Base-by-base conservation (phyloP, 768 basidiomycete genomes). In the Candolleomyces eurysporus region DNA sequence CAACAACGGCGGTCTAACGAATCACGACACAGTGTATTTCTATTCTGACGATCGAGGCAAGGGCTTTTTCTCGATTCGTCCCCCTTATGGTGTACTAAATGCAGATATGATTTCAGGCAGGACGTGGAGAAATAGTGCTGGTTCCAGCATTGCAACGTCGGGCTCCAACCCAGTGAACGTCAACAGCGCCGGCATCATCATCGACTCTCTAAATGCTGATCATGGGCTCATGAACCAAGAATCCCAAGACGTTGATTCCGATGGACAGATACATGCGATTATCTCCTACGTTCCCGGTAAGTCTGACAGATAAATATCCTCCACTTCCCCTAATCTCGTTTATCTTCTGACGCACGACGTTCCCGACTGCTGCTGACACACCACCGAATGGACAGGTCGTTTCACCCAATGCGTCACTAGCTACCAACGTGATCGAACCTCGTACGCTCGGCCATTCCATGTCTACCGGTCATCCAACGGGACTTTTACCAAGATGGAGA, bases 221-320 rank as follows among this genome's bases (percentile, higher is more conserved):
- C 80, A 82, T 64, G 81, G 76, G 2, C 71, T 82, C n/a, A 81
- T 82, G 78, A 82, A 82, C 64, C 81, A 82, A 65, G 81, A 82
- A 61, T 79, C 79, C 0, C 81, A 82, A 68, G 75, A 72, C 17
- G 75, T 81, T 3, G 81, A 82, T 57, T 79, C 79, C 3, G 57
- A 69, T 3, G 80, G 80, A 31, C 77, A 76, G 56, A 75, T 81
- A 42, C 81, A 82, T 60, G 69, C 72, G 5, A 77, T 80, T 22
- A 81, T 81, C n/a, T 82, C 80, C 9, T 80, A 82, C 61, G 74
- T 82, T 19, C 79, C 80, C 59, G 79, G 80, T 78, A 63, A 45
- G 70, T 59, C 13, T 39, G 39, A 26, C 36, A 36, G 6, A 36
- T 36, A 36, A 36, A 36, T 11, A 8, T 7, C 36, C 36, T 36